Conservation (phyloP, 176 grass and related monocot genomes). For the Raddia guianensis region DNA sequence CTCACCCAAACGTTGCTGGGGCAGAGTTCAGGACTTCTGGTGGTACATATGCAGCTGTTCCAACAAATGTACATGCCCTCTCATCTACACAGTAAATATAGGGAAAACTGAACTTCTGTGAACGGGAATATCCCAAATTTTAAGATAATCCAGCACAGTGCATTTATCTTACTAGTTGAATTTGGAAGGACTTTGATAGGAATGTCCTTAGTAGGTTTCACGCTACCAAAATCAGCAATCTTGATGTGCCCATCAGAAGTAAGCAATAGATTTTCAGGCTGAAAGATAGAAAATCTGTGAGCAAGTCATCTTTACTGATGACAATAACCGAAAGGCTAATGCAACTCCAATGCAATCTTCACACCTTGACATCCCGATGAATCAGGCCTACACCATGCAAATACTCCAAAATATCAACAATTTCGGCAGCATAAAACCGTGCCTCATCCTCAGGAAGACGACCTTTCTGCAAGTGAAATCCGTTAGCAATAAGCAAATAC, state of each 20-base stretch:
- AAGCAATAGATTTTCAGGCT: constrained; percentile 97
- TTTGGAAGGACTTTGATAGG: constrained; percentile 87
- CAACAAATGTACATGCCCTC: constrained; percentile 96
- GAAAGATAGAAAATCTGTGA: constrained; percentile 38
- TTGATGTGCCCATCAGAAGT: constrained; percentile 93
- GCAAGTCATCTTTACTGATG: neutral
- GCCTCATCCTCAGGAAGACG: constrained; percentile 73
- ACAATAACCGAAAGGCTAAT: neutral
- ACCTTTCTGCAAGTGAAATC: constrained; percentile 59
- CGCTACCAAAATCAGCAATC: constrained; percentile 97
- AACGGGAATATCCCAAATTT: neutral
- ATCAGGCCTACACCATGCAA: constrained; percentile 80
- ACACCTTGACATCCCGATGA: constrained; percentile 93
- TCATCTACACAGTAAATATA: constrained; percentile 57
- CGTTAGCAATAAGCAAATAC: neutral
- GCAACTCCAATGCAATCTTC: neutral
- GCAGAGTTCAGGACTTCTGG: constrained; percentile 96
- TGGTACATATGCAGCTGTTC: constrained; percentile 94
- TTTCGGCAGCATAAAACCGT: constrained; percentile 85
- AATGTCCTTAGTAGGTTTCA: constrained; percentile 82
- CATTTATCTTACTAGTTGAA: constrained; percentile 70
- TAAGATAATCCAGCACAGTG: neutral
- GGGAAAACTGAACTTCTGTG: constrained; percentile 1
- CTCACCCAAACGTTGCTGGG: constrained; percentile 92
- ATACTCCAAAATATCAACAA: constrained; percentile 92